These are phyloP conservation scores for Luffa acutangula DNA, from an alignment of 306 rosid species.

Conservation along the genomic window DNA sequence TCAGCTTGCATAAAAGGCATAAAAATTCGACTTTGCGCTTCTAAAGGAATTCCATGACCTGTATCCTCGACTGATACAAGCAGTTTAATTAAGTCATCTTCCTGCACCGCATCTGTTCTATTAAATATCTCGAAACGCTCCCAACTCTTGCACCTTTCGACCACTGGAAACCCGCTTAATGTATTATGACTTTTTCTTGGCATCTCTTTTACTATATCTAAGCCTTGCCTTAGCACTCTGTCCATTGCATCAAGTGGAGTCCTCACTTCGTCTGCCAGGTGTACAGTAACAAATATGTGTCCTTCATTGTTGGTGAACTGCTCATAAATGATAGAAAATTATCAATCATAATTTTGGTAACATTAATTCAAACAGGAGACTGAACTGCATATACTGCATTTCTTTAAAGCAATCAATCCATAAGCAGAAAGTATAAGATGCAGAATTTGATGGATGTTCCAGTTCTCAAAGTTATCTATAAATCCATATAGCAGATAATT, in stretches of 20 bases:
- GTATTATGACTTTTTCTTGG: constrained; percentile 31
- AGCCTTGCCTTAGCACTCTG: constrained; percentile 57
- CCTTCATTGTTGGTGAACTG: constrained; percentile 78
- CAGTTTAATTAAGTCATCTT: constrained; percentile 41
- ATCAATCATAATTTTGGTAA: neutral
- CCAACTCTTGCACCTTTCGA: constrained; percentile 87
- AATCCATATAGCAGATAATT: neutral
- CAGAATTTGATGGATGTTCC: neutral
- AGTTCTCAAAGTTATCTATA: neutral
- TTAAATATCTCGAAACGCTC: constrained; percentile 33
- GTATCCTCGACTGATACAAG: constrained; percentile 90
- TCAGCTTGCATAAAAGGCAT: constrained; percentile 96
- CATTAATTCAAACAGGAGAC: constrained; percentile 3
- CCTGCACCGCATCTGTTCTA: constrained; percentile 23
- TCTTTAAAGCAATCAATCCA: neutral
- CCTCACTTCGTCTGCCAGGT: constrained; percentile 64
- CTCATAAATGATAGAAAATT: constrained; percentile 10
- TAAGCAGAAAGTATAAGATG: neutral
- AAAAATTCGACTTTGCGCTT: constrained; percentile 75
- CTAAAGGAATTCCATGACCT: constrained; percentile 72
- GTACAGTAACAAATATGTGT: constrained; percentile 77
- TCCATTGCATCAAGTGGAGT: constrained; percentile 48
- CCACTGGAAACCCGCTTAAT: constrained; percentile 80
- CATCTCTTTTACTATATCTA: constrained; percentile 25
- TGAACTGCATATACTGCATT: neutral